These are phyloP conservation scores for Blechomonas ayalai DNA, from an alignment of 208 protist species.

Conservation along the genomic window DNA sequence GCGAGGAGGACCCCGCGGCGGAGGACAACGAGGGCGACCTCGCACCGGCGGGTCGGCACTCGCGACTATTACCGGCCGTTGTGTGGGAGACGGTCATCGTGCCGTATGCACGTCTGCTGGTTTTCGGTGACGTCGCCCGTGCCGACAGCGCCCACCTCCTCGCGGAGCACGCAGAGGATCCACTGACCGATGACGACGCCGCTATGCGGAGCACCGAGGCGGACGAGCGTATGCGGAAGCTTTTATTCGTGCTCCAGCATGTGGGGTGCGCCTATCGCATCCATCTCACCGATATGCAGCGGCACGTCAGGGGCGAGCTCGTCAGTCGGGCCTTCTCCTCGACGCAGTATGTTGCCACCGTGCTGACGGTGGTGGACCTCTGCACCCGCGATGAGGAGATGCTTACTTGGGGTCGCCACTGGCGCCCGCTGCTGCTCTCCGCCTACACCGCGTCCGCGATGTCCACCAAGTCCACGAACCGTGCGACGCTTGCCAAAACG, in stretches of 20 bases:
- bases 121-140: constrained; percentile 58
- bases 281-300: constrained; percentile 70
- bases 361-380: constrained; percentile 28
- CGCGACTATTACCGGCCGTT: constrained; percentile 30
- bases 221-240: constrained; percentile 1
- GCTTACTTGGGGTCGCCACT: constrained; percentile 53
- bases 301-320: constrained; percentile 63
- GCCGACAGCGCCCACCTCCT: not conserved
- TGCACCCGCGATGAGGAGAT: constrained; percentile 43
- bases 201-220: constrained; percentile 5
- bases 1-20: not conserved
- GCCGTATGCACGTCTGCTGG: constrained; percentile 52
- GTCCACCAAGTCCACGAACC: constrained; percentile 44
- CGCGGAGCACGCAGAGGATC: not conserved
- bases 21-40: not conserved
- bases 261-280: constrained; percentile 57
- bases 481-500: constrained; percentile 67
- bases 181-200: not conserved
- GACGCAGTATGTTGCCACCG: constrained; percentile 19
- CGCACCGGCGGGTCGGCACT: not conserved
- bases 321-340: constrained; percentile 58
- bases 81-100: constrained; percentile 67
- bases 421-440: constrained; percentile 4
- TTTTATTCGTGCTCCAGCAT: no score
- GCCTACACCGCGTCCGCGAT: constrained; percentile 8